phyloP scores from a whole-genome alignment of 2,329 filamentous ascomycete genomes.

The Coniella vitis region DNA sequence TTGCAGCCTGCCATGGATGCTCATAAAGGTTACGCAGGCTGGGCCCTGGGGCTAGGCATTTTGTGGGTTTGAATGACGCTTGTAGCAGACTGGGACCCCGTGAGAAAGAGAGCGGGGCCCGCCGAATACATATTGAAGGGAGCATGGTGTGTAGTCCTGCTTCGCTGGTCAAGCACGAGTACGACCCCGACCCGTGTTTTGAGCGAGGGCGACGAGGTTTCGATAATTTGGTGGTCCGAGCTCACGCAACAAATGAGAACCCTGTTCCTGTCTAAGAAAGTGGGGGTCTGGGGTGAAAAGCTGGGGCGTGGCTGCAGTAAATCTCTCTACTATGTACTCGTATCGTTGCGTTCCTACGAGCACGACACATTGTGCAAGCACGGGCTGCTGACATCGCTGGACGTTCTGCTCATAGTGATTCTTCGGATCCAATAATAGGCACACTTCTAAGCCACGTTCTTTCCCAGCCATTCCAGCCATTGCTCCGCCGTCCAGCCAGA shows the following conservation, averaged over 20 bases:
- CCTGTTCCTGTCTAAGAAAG: too few relatives aligned
- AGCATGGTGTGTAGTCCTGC: conserved; percentile 5
- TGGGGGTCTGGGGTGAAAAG: too few relatives aligned
- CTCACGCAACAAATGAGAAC: background rate
- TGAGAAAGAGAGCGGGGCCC: background rate
- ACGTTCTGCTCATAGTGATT: too few relatives aligned
- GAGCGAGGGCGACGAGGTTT: background rate
- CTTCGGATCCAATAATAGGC: background rate
- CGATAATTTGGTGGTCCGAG: conserved; percentile 10
- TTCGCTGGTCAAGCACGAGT: background rate
- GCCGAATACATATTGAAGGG: conserved; percentile 1
- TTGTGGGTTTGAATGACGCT: background rate
- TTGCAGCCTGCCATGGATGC: conserved; percentile 3
- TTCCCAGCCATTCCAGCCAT: conserved; percentile 77
- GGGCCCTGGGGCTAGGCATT: background rate
- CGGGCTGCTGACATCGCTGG: too few relatives aligned
- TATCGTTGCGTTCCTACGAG: too few relatives aligned
- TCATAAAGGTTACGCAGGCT: background rate
- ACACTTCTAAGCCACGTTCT: conserved; percentile 37
- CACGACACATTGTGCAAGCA: too few relatives aligned
- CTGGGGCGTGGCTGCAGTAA: background rate
- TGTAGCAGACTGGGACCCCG: background rate
- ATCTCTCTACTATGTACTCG: too few relatives aligned
- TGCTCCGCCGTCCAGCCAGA: conserved; percentile 72
- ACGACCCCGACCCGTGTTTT: too few relatives aligned